phyloP scores from a whole-genome alignment of 306 rosid species.

The Quillaja saponaria region DNA sequence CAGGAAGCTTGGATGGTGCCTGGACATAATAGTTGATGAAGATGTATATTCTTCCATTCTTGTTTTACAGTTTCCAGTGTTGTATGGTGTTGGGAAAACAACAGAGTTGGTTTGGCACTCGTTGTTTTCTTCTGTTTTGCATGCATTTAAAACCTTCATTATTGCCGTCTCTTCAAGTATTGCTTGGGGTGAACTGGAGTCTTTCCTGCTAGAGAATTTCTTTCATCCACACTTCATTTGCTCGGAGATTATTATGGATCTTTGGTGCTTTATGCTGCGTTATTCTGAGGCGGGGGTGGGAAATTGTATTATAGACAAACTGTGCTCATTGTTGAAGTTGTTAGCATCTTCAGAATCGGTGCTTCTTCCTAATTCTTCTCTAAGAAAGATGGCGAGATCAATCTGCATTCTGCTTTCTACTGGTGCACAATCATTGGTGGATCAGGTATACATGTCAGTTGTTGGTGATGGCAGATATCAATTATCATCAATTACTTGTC shows the following conservation, averaged over 20 bases:
- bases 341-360: slow-evolving; percentile 66
- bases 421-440: slow-evolving; percentile 56
- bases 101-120: slow-evolving; percentile 63
- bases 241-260: slow-evolving; percentile 85
- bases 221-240: slow-evolving; percentile 95
- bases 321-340: slow-evolving; percentile 63
- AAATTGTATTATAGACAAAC: slow-evolving; percentile 45
- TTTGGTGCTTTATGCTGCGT: slow-evolving; percentile 82
- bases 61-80: slow-evolving; percentile 60
- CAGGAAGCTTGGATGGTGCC: slow-evolving; percentile 64
- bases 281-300: slow-evolving; percentile 62
- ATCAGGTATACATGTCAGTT: slow-evolving; percentile 55
- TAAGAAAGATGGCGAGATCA: slow-evolving; percentile 78
- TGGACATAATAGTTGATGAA: slow-evolving; percentile 66
- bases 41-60: slow-evolving; percentile 69
- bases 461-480: slow-evolving; percentile 55
- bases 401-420: slow-evolving; percentile 57
- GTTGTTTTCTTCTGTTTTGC: slow-evolving; percentile 57
- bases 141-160: slow-evolving; percentile 75
- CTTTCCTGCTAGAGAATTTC: slow-evolving; percentile 71
- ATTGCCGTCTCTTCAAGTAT: slow-evolving; percentile 63
- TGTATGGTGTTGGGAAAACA: slow-evolving; percentile 55
- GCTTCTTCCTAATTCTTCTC: slow-evolving; percentile 55
- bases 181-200: slow-evolving; percentile 68
- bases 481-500: slow-evolving; percentile 44